phyloP scores from a whole-genome alignment of 2,329 filamentous ascomycete species.

The Botrytis hyacinthi region DNA sequence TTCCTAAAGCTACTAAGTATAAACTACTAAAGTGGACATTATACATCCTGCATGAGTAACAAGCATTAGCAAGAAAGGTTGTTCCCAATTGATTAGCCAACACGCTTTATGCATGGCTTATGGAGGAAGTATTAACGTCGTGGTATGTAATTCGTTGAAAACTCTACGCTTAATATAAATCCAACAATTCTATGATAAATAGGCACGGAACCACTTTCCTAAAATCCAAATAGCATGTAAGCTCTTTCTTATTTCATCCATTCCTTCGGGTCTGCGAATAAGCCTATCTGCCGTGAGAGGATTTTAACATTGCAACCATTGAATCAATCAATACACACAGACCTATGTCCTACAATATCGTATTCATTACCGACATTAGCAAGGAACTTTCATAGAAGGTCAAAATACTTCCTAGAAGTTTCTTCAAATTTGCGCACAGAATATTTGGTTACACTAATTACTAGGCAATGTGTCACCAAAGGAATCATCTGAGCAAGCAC shows the following conservation, averaged over 20 bases:
- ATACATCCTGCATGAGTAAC: neutral
- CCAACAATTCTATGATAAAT: neutral
- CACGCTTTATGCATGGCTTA: neutral
- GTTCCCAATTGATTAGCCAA: neutral
- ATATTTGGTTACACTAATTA: neutral
- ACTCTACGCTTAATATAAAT: neutral
- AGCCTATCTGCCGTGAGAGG: neutral
- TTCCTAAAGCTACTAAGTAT: neutral
- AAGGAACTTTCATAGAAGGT: conserved; percentile 1
- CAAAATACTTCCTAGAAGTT: neutral
- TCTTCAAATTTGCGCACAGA: conserved; percentile 12
- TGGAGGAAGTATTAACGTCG: neutral
- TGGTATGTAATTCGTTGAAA: neutral
- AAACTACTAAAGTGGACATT: conserved; percentile 7
- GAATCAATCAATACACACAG: neutral
- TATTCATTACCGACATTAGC: conserved; percentile 7
- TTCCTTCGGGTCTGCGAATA: no score
- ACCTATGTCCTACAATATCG: neutral
- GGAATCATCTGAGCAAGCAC: conserved; percentile 1
- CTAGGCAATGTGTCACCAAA: neutral
- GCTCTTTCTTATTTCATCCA: neutral
- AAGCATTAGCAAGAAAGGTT: neutral
- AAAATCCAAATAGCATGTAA: neutral
- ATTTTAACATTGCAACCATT: neutral
- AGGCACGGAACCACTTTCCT: neutral